phyloP scores from a whole-genome alignment of 257 asterid species.

The Perilla frutescens region DNA sequence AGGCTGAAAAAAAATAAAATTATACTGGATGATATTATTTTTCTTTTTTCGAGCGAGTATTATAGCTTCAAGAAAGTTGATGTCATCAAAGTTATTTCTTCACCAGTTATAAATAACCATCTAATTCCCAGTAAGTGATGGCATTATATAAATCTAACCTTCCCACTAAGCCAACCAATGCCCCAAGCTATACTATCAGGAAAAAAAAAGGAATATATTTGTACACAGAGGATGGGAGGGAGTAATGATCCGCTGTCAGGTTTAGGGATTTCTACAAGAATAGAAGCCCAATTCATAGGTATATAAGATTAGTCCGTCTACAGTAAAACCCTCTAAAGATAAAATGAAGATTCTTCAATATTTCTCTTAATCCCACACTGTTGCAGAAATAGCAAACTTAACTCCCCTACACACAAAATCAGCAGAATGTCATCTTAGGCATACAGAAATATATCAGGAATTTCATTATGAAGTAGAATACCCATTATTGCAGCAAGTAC shows the following conservation, averaged over 20 bases:
- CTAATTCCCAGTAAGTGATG: neutral
- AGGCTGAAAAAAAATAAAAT: neutral
- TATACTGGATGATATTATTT: no score
- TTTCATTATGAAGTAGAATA: conserved; percentile 41
- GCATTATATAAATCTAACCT: conserved; percentile 2
- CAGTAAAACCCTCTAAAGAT: neutral
- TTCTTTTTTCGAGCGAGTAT: no score
- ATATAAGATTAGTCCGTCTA: conserved; percentile 15
- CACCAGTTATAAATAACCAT: neutral
- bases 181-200: no score
- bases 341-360: conserved; percentile 14
- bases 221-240: neutral
- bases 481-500: conserved; percentile 99
- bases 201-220: neutral
- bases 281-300: conserved; percentile 1
- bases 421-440: conserved; percentile 9
- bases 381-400: neutral
- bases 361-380: conserved; percentile 16
- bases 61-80: neutral
- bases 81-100: neutral
- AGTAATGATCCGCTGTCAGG: neutral
- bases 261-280: neutral
- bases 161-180: neutral
- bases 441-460: neutral
- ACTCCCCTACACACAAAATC: conserved; percentile 28